Evolutionary conservation across 768 basidiomycete genomes (phyloP), one percentile per base, ranked within the genome.

Genomic region (Lenzites betulinus): DNA sequence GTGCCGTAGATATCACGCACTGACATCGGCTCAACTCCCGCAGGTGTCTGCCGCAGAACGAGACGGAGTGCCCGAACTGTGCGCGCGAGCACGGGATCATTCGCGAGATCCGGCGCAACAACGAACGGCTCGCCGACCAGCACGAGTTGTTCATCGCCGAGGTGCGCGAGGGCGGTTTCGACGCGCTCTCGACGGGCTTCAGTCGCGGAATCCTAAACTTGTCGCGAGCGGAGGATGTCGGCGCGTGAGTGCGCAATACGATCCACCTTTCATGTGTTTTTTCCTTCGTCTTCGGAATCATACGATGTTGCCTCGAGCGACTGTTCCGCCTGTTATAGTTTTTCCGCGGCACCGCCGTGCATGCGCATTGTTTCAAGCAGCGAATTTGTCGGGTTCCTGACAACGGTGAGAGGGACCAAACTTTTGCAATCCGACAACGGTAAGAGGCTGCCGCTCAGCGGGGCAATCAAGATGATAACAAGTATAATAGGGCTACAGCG

Each of bases 41-140:
- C 63, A 97, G 95, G 48, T 98, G 94, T 68, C 73, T 98, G n/a
- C 84, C 85, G 16, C 93, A 95, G 62, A 84, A 93, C 64, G 94
- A 96, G 55, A 85, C 88, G 0, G 90, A 96, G 66, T 99, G 97
- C 69, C 94, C 94, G 0, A 82, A 84, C 28, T 98, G 96, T 68
- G 93, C 89, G 0, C 83, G 89, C 9, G 87, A 92, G 62, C 92
- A 98, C 65, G 87, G 89, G 33, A 83, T 97, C 39, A 89, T 98
- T 46, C 87, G 92, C 30, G 95, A 98, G 71, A 92, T 99, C 52
- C 79, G 92, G 62, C 79, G 84, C 62, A 92, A 92, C 69, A 98
- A 98, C 64, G 92, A 90, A 64, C 80, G 84, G 60, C 75, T 95
- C 58, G 91, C 88, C 12, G 87, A 90, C 68, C 88, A 93, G 63